Evolutionary conservation across 345 rosid genomes (phyloP).

Genomic region (Bruguiera sexangula): DNA sequence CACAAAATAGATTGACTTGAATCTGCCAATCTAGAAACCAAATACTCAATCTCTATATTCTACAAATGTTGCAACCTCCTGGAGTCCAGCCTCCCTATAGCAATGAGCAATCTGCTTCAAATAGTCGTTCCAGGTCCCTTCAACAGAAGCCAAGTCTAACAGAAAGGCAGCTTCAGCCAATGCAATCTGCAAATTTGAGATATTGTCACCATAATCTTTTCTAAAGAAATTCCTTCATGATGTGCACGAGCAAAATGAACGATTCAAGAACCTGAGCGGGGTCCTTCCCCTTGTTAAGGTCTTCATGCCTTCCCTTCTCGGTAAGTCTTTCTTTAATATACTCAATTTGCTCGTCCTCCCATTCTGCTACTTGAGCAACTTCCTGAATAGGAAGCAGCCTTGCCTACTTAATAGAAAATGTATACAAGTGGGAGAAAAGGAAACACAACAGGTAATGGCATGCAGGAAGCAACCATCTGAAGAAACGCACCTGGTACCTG

Average conservation of each 20-base stretch:
- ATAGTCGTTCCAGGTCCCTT: slow-evolving; percentile 24
- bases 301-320: slow-evolving; percentile 22
- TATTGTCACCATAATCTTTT: not conserved
- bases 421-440: not conserved
- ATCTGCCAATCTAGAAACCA: not conserved
- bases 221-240: not conserved
- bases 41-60: slow-evolving; percentile 20
- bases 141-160: slow-evolving; percentile 30
- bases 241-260: not conserved
- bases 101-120: slow-evolving; percentile 14
- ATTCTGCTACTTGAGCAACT: slow-evolving; percentile 25
- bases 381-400: slow-evolving; percentile 11
- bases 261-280: slow-evolving; percentile 22
- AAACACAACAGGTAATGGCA: not conserved
- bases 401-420: not conserved
- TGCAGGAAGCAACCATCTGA: not conserved
- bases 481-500: slow-evolving; percentile 13
- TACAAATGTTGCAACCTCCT: slow-evolving; percentile 24
- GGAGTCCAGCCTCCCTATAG: slow-evolving; percentile 28
- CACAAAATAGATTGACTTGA: too few species aligned
- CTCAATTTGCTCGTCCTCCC: slow-evolving; percentile 29
- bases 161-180: slow-evolving; percentile 26
- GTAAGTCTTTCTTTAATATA: slow-evolving; percentile 22
- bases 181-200: slow-evolving; percentile 20
- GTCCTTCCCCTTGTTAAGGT: slow-evolving; percentile 27